These are phyloP conservation scores for Tuctoria greenei DNA, from an alignment of 176 grass and related monocot genomes.

Conservation along the genomic window DNA sequence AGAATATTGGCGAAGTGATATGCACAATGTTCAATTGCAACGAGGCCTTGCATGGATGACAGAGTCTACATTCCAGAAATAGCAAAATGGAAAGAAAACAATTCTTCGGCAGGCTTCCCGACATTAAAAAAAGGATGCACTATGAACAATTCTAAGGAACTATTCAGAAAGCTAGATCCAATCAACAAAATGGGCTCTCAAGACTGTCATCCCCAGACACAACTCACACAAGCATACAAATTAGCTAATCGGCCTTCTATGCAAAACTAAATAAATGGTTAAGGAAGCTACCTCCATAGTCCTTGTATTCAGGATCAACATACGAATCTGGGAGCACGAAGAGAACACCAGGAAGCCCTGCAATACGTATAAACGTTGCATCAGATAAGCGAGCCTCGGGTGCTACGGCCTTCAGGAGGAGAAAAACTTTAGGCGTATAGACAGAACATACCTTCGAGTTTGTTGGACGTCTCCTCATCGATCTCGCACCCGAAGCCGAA, in stretches of 20 bases:
- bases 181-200: not conserved
- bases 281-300: conserved; percentile 78
- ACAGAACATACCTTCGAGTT: conserved; percentile 64
- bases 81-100: not conserved
- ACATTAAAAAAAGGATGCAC: not conserved
- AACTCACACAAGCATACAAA: not conserved
- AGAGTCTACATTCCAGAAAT: not conserved
- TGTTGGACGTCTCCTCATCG: conserved; percentile 94
- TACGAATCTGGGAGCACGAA: conserved; percentile 97
- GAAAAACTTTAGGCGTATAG: not conserved
- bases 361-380: not conserved
- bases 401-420: not conserved
- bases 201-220: not conserved
- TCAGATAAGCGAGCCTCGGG: not conserved
- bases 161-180: not conserved
- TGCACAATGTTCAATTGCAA: not conserved
- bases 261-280: not conserved
- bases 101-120: not conserved
- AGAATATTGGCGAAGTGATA: not conserved
- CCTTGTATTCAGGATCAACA: conserved; percentile 84
- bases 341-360: conserved; percentile 86
- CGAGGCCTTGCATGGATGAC: not conserved
- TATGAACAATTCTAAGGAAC: not conserved
- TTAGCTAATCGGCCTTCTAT: not conserved
- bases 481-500: conserved; percentile 88